Conservation (phyloP, 179 eudicot genomes). For the Corrigiola litoralis region DNA sequence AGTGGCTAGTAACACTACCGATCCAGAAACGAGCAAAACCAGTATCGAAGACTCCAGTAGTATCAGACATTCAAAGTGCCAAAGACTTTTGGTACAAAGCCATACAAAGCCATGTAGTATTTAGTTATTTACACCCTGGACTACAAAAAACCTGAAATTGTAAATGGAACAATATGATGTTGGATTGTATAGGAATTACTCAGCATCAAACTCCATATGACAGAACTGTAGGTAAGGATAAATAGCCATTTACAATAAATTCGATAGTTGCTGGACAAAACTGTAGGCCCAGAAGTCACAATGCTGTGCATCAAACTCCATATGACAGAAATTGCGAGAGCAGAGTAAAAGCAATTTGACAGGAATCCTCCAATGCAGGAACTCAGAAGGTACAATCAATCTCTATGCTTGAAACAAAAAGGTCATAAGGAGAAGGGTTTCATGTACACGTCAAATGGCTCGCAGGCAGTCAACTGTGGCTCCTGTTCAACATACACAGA, state of each 20-base stretch:
- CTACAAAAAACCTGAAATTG: too few relatives aligned
- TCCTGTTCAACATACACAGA: conserved; percentile 50
- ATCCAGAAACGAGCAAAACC: too few relatives aligned
- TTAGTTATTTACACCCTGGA: not conserved
- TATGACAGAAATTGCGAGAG: not conserved
- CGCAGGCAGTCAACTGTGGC: conserved; percentile 80
- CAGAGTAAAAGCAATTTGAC: not conserved
- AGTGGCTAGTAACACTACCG: too few relatives aligned
- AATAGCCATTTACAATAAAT: not conserved
- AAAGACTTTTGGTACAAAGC: too few relatives aligned
- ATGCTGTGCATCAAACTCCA: conserved; percentile 5
- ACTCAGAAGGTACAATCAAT: not conserved
- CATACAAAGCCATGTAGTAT: too few relatives aligned
- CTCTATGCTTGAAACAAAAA: not conserved
- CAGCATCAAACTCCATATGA: not conserved
- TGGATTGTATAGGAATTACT: too few relatives aligned
- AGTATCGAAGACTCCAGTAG: too few relatives aligned
- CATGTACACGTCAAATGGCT: conserved; percentile 69
- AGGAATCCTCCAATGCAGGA: not conserved
- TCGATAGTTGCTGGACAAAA: not conserved
- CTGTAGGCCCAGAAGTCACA: not conserved
- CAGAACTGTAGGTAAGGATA: not conserved
- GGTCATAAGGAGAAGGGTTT: conserved; percentile 73
- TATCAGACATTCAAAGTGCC: too few relatives aligned
- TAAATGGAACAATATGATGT: too few relatives aligned